phyloP scores from a whole-genome alignment of 1,139 yeast genomes.

The Barnettozyma hawaiiensis region DNA sequence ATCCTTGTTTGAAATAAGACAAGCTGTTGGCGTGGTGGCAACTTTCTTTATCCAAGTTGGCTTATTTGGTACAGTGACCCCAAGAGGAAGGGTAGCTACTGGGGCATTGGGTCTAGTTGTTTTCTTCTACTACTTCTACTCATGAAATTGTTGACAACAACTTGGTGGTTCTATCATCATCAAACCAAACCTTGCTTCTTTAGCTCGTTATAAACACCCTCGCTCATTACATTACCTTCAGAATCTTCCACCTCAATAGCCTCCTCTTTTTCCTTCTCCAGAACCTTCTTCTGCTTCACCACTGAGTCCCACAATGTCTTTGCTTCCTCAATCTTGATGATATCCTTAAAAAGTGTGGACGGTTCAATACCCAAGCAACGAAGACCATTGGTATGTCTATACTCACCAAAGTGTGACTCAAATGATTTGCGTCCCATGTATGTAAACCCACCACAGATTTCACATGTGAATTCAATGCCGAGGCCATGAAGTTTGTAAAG shows the following conservation, averaged over 20 bases:
- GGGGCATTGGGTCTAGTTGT: neutral
- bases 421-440: slow-evolving; percentile 74
- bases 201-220: slow-evolving; percentile 73
- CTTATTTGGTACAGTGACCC: neutral
- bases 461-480: slow-evolving; percentile 69
- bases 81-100: slow-evolving; percentile 1
- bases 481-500: slow-evolving; percentile 84
- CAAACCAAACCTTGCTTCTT: slow-evolving; percentile 55
- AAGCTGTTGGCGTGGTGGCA: neutral
- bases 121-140: neutral
- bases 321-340: slow-evolving; percentile 67
- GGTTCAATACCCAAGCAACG: slow-evolving; percentile 67
- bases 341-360: slow-evolving; percentile 48
- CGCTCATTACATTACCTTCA: slow-evolving; percentile 89
- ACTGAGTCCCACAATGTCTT: slow-evolving; percentile 47
- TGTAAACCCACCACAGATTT: slow-evolving; percentile 73
- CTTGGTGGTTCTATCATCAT: neutral
- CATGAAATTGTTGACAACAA: too few relatives aligned
- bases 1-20: neutral
- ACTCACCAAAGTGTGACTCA: slow-evolving; percentile 66
- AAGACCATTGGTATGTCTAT: slow-evolving; percentile 70
- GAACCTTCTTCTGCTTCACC: slow-evolving; percentile 35
- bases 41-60: neutral
- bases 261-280: slow-evolving; percentile 44
- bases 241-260: slow-evolving; percentile 84